phyloP scores from a whole-genome alignment of 768 basidiomycete species.

The Cyclocybe cylindracea region DNA sequence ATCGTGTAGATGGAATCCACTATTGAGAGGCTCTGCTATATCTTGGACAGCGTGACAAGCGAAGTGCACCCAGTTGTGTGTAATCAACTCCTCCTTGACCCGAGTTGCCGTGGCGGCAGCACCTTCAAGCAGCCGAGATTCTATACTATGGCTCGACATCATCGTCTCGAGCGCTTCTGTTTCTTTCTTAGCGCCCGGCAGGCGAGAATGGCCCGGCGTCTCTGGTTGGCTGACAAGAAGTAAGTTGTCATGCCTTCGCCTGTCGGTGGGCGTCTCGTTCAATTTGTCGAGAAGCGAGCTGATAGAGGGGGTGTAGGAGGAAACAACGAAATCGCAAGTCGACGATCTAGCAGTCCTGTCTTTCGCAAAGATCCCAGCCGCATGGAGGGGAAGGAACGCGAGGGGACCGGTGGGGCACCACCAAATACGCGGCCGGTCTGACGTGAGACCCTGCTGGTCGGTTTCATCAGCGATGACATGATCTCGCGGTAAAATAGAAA shows the following conservation, averaged over 20 bases:
- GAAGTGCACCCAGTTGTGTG: constrained; percentile 26
- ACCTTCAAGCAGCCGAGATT: no score
- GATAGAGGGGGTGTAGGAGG: constrained; percentile 15
- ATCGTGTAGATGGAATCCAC: constrained; percentile 20
- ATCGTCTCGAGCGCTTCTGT: no score
- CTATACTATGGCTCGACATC: no score
- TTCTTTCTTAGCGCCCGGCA: no score
- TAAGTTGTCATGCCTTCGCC: not conserved
- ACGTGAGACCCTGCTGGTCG: not conserved
- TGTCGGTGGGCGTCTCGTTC: not conserved
- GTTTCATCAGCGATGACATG: not conserved
- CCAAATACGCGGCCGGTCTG: constrained; percentile 5
- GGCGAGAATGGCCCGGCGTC: not conserved
- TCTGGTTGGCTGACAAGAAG: not conserved
- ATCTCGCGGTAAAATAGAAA: not conserved
- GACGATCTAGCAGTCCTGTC: constrained; percentile 1
- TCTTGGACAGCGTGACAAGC: constrained; percentile 35
- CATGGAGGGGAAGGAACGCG: constrained; percentile 36
- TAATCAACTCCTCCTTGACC: constrained; percentile 13
- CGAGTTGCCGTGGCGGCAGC: not conserved
- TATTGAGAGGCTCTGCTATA: constrained; percentile 20
- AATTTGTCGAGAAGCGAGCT: constrained; percentile 3
- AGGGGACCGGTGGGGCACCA: constrained; percentile 18
- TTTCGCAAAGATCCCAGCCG: constrained; percentile 29
- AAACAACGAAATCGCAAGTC: constrained; percentile 17